Percentiles rank a stretch among this genome's conserved stretches.
Conservation (phyloP, 805 yeast species). For the Candida michaelii region DNA sequence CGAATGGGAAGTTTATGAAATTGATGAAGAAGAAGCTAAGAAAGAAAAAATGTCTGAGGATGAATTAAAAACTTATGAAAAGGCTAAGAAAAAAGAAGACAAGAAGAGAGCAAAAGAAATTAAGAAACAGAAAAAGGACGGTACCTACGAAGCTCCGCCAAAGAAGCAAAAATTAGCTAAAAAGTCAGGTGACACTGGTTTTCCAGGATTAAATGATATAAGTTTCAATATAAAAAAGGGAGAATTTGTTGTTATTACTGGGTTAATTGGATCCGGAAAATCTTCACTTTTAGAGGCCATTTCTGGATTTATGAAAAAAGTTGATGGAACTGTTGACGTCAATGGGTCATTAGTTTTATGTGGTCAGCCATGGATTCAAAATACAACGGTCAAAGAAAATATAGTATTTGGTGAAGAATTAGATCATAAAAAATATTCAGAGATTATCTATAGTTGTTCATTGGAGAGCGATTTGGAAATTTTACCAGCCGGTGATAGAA, state of each 20-base stretch:
- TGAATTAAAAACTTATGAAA: conserved; percentile 7
- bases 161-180: neutral
- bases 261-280: conserved; percentile 38
- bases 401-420: conserved; percentile 28
- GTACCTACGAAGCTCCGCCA: conserved; percentile 1
- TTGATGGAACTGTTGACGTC: conserved; percentile 27
- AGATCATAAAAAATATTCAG: conserved; percentile 24
- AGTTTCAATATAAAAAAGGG: conserved; percentile 28
- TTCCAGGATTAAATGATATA: conserved; percentile 29
- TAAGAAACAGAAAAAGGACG: conserved; percentile 2
- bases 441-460: conserved; percentile 30
- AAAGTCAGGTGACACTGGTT: conserved; percentile 11
- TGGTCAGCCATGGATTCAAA: conserved; percentile 40
- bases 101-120: conserved; percentile 5
- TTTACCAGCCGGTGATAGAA: conserved; percentile 34
- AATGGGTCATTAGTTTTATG: conserved; percentile 30
- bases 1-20: conserved; percentile 30
- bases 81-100: conserved; percentile 4
- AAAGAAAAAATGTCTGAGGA: conserved; percentile 11
- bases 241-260: conserved; percentile 37
- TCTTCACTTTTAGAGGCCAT: conserved; percentile 38
- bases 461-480: conserved; percentile 32
- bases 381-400: conserved; percentile 33
- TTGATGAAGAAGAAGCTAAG: conserved; percentile 17
- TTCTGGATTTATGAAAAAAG: conserved; percentile 37